A percentile compares a stretch with the other conserved stretches of the same genome.
These are phyloP conservation scores for Quambalaria eucalypti DNA, from an alignment of 1,284 basidiomycete genomes.

Conservation along the genomic window DNA sequence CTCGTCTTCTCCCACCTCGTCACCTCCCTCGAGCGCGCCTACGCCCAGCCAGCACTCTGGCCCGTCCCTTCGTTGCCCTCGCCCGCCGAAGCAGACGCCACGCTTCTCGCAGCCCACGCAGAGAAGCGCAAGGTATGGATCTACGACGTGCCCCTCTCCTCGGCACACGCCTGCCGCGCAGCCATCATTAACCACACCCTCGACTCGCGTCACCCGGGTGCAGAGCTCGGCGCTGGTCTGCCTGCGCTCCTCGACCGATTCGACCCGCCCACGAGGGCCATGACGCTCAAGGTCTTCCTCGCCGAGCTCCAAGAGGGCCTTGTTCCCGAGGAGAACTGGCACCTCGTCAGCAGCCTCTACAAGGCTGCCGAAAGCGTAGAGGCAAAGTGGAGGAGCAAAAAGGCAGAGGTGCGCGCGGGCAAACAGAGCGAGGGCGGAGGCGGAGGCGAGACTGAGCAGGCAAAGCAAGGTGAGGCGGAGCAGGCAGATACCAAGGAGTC, in stretches of 20 bases:
- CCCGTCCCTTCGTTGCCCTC: conserved; percentile 5
- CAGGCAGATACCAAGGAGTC: no score
- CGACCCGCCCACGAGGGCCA: conserved; percentile 75
- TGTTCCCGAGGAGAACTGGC: conserved; percentile 32
- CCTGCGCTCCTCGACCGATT: conserved; percentile 62
- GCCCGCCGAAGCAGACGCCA: not conserved
- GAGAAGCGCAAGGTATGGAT: conserved; percentile 87
- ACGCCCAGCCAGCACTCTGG: conserved; percentile 52
- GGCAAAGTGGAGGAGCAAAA: not conserved
- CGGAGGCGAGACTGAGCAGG: not conserved
- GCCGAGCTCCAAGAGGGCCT: conserved; percentile 34
- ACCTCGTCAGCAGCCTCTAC: conserved; percentile 36
- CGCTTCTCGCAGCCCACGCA: conserved; percentile 40
- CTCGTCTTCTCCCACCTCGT: conserved; percentile 66
- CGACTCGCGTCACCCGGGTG: conserved; percentile 2
- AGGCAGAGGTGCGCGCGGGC: not conserved
- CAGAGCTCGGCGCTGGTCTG: conserved; percentile 48
- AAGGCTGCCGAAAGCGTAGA: conserved; percentile 18
- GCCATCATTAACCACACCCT: conserved; percentile 6
- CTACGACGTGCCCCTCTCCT: conserved; percentile 56
- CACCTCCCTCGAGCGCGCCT: conserved; percentile 59
- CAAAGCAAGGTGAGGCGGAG: not conserved
- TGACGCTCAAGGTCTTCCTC: conserved; percentile 67
- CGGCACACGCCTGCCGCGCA: conserved; percentile 12
- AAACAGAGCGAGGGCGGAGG: not conserved